Conservation (phyloP, 257 asterid genomes). For the Nicotiana obtusifolia region DNA sequence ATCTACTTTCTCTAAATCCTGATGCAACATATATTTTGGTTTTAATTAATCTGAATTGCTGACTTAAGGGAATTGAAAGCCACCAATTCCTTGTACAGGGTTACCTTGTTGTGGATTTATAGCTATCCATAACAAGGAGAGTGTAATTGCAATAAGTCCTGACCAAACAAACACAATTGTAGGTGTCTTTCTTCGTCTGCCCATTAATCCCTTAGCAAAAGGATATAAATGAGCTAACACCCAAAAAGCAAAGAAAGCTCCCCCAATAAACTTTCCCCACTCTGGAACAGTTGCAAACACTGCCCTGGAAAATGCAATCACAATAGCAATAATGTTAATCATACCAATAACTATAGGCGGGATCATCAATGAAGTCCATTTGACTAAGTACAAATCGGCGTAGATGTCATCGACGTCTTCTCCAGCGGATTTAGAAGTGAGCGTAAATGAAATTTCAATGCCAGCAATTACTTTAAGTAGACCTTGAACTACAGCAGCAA, state of each 20-base stretch:
- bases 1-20: background rate
- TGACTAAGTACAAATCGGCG: conserved; percentile 31
- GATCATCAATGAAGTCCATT: conserved; percentile 39
- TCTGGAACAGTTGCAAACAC: conserved; percentile 24
- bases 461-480: conserved; percentile 42
- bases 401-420: conserved; percentile 31
- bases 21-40: background rate
- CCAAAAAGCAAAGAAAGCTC: conserved; percentile 44
- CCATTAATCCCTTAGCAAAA: conserved; percentile 45
- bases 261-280: conserved; percentile 37
- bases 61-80: conserved; percentile 17
- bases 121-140: conserved; percentile 36
- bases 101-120: conserved; percentile 14
- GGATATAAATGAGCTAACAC: conserved; percentile 42
- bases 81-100: background rate
- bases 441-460: conserved; percentile 38
- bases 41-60: background rate
- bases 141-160: conserved; percentile 40
- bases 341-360: conserved; percentile 38
- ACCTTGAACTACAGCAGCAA: conserved; percentile 43
- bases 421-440: conserved; percentile 34
- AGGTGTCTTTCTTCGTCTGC: conserved; percentile 35
- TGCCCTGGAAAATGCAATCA: conserved; percentile 28
- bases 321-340: conserved; percentile 32
- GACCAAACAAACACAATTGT: conserved; percentile 45